Conservation (phyloP, 257 asterid species). For the Leptodermis oblonga region DNA sequence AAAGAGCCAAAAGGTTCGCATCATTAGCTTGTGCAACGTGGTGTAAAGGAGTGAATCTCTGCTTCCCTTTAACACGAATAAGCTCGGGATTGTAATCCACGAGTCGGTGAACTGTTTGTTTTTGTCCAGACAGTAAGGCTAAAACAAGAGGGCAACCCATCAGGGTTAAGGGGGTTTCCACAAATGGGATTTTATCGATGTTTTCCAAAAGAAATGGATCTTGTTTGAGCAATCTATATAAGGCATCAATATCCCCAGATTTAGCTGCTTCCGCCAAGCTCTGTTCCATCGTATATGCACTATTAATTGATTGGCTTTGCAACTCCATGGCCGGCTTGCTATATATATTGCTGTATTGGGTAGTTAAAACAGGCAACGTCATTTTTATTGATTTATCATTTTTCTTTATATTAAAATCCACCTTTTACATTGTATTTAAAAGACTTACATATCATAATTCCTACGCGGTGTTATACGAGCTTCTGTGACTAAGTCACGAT, state of each 20-base stretch:
- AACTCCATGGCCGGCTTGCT: no score
- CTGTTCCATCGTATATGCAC: conserved; percentile 12
- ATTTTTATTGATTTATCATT: no score
- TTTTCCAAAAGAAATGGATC: conserved; percentile 9
- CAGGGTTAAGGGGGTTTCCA: conserved; percentile 20
- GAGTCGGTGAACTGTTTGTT: conserved; percentile 6
- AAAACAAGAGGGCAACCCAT: conserved; percentile 16
- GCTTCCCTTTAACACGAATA: conserved; percentile 16
- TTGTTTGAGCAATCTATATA: background rate
- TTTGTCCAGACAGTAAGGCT: conserved; percentile 5
- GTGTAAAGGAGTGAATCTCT: conserved; percentile 14
- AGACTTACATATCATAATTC: no score
- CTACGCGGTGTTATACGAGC: no score
- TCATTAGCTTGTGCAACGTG: conserved; percentile 9
- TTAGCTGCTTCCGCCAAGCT: conserved; percentile 13
- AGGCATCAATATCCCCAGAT: background rate
- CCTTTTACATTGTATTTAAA: no score
- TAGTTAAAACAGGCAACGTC: no score
- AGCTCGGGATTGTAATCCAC: conserved; percentile 4
- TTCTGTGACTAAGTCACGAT: no score
- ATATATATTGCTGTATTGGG: no score
- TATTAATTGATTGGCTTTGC: no score
- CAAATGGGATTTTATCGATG: background rate
- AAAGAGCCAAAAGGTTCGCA: conserved; percentile 6
- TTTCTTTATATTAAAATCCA: no score